Evolutionary conservation across 345 rosid genomes (phyloP).

Genomic region (Viola odorata): DNA sequence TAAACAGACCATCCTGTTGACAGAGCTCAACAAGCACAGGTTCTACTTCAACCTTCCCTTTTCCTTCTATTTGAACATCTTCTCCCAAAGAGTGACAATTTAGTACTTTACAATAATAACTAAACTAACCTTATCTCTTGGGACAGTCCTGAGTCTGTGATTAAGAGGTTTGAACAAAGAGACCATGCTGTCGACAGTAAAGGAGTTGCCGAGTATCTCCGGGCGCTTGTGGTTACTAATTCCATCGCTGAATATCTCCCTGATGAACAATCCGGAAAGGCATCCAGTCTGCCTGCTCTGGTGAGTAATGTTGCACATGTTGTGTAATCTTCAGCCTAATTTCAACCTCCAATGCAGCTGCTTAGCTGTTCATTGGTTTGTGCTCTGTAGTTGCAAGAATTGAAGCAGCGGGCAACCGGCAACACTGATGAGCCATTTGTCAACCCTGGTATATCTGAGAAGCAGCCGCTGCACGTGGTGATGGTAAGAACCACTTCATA

Average conservation of each 20-base stretch:
- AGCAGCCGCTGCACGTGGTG: slow-evolving; percentile 89
- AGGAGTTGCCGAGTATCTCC: slow-evolving; percentile 86
- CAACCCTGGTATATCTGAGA: slow-evolving; percentile 84
- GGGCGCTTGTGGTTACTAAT: slow-evolving; percentile 81
- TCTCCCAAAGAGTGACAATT: too few species aligned
- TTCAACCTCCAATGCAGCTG: not conserved
- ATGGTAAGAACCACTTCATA: slow-evolving; percentile 49
- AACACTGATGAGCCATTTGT: slow-evolving; percentile 60
- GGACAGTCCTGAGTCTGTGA: slow-evolving; percentile 82
- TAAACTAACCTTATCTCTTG: not conserved
- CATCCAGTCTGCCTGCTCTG: slow-evolving; percentile 80
- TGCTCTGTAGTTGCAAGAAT: slow-evolving; percentile 70
- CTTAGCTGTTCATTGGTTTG: not conserved
- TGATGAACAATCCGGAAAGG: slow-evolving; percentile 74
- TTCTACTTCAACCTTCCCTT: slow-evolving; percentile 15
- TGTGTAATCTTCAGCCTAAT: not conserved
- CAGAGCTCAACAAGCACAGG: slow-evolving; percentile 90
- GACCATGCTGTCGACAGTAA: slow-evolving; percentile 71
- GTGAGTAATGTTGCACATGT: slow-evolving; percentile 26
- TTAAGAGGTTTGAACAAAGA: slow-evolving; percentile 81
- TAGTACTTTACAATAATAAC: too few species aligned
- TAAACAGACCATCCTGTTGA: slow-evolving; percentile 60
- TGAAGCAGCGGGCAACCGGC: slow-evolving; percentile 85
- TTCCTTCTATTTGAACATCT: too few species aligned
- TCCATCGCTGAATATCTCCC: slow-evolving; percentile 88